Base-by-base conservation (phyloP, 1,284 basidiomycete species). In the Ganoderma sp. region DNA sequence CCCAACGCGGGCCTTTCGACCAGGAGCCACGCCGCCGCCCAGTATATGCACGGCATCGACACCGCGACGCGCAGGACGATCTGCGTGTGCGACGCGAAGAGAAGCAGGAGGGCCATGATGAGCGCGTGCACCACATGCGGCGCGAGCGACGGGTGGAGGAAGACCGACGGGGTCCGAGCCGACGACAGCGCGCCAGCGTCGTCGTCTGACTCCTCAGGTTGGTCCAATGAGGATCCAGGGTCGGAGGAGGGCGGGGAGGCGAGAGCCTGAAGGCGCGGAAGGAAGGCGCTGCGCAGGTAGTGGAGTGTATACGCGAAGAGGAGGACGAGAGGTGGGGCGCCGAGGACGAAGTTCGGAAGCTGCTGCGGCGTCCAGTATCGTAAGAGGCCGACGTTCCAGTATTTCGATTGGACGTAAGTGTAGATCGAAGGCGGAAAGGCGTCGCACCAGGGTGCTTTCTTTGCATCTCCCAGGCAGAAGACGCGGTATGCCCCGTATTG, bases 371-470 rank as follows among this genome's bases (percentile, higher is more conserved):
- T 90, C 96, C 96, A 99, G 80, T 99, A 99, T 0, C 85, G 87
- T 67, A 98, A 80, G 69, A 96, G 88, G 6, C 96, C 96, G 69
- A 88, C 84, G 78, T 94, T 85, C 97, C 97, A 99, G 79, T 99
- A 99, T 59, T 87, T 83, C 0, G 81, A 80, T 79, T 99, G 97
- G 1, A 94, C 93, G 74, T 93, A 89, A n/a, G 86, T 81, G 78
- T 99, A 99, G 58, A 94, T 88, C 17, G 88, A 85, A 0, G 95
- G 95, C 1, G 90, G 73, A 3, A 75, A 58, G 0, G 75, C 69
- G 0, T 75, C 63, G 78, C 97, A 98, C 96, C 96, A 98, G 45
- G 68, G 75, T 2, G 74, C 66, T 10, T 63, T 56, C 2, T 67
- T 22, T 3, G 59, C 41, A 4, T 64, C 28, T 2, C 61, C 43